Percentiles rank a stretch among this genome's conserved stretches.
These are phyloP conservation scores for Cornus florida DNA, from an alignment of 148 eudicot genomes.

Conservation along the genomic window DNA sequence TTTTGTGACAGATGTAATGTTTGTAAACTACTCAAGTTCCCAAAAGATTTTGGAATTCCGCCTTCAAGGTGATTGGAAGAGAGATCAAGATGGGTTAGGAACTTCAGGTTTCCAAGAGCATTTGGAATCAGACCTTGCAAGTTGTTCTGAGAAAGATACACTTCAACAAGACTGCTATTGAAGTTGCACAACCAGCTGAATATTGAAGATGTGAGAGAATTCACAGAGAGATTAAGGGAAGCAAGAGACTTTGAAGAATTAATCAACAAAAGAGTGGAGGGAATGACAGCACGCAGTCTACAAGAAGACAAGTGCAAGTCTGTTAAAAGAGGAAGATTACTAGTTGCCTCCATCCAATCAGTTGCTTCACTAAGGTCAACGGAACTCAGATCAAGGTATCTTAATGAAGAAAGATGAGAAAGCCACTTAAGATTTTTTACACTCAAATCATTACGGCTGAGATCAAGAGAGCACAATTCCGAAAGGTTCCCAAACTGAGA, in stretches of 20 bases:
- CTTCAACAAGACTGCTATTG: neutral
- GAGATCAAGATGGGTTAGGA: neutral
- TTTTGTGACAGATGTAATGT: neutral
- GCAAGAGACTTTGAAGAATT: neutral
- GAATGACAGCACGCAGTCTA: neutral
- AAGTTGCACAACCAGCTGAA: neutral
- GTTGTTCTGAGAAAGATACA: neutral
- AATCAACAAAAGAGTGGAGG: neutral
- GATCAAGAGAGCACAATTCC: neutral
- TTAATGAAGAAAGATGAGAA: neutral
- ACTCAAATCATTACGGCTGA: neutral
- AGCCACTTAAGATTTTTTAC: neutral
- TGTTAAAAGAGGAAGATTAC: neutral
- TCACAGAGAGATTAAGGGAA: neutral
- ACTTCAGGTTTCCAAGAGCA: neutral
- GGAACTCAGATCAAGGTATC: too few relatives aligned
- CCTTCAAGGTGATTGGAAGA: neutral
- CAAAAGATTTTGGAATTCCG: neutral
- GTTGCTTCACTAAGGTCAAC: neutral
- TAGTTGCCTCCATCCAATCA: neutral
- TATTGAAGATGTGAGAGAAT: neutral
- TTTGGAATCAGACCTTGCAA: neutral
- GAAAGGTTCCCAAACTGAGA: neutral
- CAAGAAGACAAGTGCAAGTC: neutral
- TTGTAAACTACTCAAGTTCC: neutral